Evolutionary conservation across 352 stramenopile genomes (phyloP).

Genomic region (Globisporangium emineosum): DNA sequence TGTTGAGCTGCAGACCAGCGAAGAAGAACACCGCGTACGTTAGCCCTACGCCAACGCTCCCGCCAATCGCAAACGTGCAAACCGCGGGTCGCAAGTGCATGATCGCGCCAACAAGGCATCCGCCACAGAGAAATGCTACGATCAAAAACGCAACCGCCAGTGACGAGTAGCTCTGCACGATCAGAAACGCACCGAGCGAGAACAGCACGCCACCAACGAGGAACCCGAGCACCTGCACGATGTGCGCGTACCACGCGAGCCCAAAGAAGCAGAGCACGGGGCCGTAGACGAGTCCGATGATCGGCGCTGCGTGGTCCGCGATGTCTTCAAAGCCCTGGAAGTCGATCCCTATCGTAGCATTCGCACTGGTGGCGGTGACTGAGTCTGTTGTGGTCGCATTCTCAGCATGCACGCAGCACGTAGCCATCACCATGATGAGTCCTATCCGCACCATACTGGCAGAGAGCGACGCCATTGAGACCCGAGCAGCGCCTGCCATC

Average conservation of each 20-base stretch:
- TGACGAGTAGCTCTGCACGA: constrained; percentile 9
- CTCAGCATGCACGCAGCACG: neutral
- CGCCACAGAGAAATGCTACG: constrained; percentile 21
- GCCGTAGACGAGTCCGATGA: constrained; percentile 22
- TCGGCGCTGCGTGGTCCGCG: constrained; percentile 3
- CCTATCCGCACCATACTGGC: neutral
- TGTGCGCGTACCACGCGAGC: constrained; percentile 20
- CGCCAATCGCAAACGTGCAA: constrained; percentile 15
- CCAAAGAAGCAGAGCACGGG: constrained; percentile 28
- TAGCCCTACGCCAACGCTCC: constrained; percentile 21
- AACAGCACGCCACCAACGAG: constrained; percentile 14
- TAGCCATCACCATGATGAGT: neutral
- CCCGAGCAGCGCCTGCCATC: neutral
- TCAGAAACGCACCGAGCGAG: constrained; percentile 10
- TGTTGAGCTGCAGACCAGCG: constrained; percentile 6
- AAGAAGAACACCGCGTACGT: constrained; percentile 12
- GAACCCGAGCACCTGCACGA: constrained; percentile 23
- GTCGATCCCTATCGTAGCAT: neutral
- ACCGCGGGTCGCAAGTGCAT: constrained; percentile 12
- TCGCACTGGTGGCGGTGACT: neutral
- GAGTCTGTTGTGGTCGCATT: neutral
- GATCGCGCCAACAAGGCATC: constrained; percentile 18
- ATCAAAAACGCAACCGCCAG: constrained; percentile 20
- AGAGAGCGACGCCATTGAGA: neutral
- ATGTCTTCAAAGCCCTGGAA: constrained; percentile 6